Evolutionary conservation across 2,329 filamentous ascomycete genomes (phyloP), one percentile per base, ranked within the genome.

Genomic region (Byssothecium circinans): DNA sequence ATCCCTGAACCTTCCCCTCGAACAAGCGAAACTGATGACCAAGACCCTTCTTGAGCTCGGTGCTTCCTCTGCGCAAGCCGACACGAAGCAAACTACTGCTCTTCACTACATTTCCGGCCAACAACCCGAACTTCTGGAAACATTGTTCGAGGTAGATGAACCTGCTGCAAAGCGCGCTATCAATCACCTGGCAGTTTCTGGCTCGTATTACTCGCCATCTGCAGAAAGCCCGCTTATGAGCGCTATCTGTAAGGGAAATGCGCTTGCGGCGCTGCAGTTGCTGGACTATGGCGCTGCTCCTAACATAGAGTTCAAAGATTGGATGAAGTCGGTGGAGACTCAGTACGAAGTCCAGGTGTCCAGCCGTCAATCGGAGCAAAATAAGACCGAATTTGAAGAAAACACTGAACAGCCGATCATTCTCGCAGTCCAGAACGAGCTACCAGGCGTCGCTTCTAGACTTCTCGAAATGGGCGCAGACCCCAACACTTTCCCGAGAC

Each of bases 41-140:
- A 73, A 78, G 38, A 77, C 81, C 0, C 77, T 95, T 8, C 71
- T 95, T 23, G 77, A 80, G 37, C 78, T 91, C 1, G 89, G 89
- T 1, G 88, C 88, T 1, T 87, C 86, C 1, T 84, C 79, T 27
- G 82, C 86, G 0, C 89, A 94, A 66, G 88, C 85, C 0, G 88
- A 92, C 55, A 64, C 81, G 29, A 73, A 79, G 8, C 79, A 83
- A 3, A 74, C 78, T 23, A 91, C 88, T 1, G 83, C 81, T 0
- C 77, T 95, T 50, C 82, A 89, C 50, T 81, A 82, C 50, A 81
- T 83, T 45, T 78, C 86, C 1, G 73, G 78, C n/a, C 68, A 74
- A 15, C 74, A 78, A 2, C 76, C 80, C 22, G 70, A 74, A 2
- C 56, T 79, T 19, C 52, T 81, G 2, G 65, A 78, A 7, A 60